Percentiles rank a stretch among this genome's conserved stretches.
Evolutionary conservation across 2,329 filamentous ascomycete genomes (phyloP).

Genomic region (Diaporthe eres): DNA sequence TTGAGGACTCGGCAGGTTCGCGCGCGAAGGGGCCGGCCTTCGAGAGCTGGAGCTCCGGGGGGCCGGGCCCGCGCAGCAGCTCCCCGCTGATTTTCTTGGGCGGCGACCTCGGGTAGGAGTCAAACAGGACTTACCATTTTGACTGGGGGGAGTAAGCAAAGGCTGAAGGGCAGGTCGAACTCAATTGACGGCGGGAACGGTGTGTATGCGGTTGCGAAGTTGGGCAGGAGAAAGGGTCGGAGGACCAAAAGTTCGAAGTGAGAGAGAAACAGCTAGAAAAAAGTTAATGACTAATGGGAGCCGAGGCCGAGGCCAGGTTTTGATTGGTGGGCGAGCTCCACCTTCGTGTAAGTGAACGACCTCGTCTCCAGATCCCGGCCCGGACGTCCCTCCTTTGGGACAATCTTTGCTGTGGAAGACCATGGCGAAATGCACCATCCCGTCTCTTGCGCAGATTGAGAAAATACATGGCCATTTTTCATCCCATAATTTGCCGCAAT

Average conservation of each 20-base stretch:
- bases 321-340: conserved; percentile 22
- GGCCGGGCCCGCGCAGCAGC: neutral
- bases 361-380: neutral
- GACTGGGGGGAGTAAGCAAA: neutral
- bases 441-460: neutral
- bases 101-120: neutral
- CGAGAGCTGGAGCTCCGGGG: conserved; percentile 14
- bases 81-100: neutral
- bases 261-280: conserved; percentile 42
- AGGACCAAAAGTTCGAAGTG: conserved; percentile 32
- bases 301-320: neutral
- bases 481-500: neutral
- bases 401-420: neutral
- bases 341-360: conserved; percentile 36
- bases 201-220: conserved; percentile 19
- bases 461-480: fast-evolving
- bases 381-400: neutral
- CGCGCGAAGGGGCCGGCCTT: neutral
- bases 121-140: conserved; percentile 25
- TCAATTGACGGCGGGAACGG: conserved; percentile 14
- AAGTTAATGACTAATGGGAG: conserved; percentile 42
- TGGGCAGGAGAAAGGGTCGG: neutral
- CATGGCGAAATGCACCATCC: too few species aligned
- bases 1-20: neutral
- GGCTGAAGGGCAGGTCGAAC: neutral